Conservation (phyloP, 192 early-diverging fungal genomes). For the Backusella tarrabulga region DNA sequence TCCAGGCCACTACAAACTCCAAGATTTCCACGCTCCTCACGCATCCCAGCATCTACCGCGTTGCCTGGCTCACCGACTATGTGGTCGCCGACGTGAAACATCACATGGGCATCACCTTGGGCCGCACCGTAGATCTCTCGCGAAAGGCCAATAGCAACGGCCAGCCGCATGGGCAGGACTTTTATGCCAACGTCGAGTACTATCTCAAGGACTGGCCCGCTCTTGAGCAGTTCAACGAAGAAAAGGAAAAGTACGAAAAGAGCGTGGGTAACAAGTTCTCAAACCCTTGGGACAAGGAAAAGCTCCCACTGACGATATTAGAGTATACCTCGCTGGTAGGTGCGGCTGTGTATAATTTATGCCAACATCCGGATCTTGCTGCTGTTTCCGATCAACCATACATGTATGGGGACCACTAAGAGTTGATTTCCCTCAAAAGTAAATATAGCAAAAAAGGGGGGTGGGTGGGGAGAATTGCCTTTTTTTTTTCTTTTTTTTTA, state of each 20-base stretch:
- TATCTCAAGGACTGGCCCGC: slow-evolving; percentile 4
- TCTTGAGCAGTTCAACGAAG: not conserved
- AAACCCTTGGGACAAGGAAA: not conserved
- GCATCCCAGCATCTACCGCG: not conserved
- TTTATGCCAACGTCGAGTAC: not conserved
- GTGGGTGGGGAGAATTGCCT: not conserved
- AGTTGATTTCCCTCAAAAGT: not conserved
- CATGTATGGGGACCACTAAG: not conserved
- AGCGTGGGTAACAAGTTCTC: not conserved
- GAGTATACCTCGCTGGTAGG: not conserved
- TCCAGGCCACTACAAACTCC: not conserved
- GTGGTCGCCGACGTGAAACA: not conserved
- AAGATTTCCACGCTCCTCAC: slow-evolving; percentile 10
- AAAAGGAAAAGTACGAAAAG: not conserved
- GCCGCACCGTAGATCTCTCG: slow-evolving; percentile 11
- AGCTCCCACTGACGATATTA: not conserved
- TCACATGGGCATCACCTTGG: not conserved
- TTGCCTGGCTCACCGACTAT: slow-evolving; percentile 1
- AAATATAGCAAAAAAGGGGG: not conserved
- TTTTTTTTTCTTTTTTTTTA: not conserved
- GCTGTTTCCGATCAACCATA: not conserved
- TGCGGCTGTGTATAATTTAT: not conserved
- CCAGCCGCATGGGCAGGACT: not conserved
- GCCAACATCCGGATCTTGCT: not conserved
- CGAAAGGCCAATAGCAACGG: not conserved